Evolutionary conservation across 495 filamentous ascomycete species (phyloP), one percentile per base, ranked within the genome.

Genomic region (Penicillium paradoxum): DNA sequence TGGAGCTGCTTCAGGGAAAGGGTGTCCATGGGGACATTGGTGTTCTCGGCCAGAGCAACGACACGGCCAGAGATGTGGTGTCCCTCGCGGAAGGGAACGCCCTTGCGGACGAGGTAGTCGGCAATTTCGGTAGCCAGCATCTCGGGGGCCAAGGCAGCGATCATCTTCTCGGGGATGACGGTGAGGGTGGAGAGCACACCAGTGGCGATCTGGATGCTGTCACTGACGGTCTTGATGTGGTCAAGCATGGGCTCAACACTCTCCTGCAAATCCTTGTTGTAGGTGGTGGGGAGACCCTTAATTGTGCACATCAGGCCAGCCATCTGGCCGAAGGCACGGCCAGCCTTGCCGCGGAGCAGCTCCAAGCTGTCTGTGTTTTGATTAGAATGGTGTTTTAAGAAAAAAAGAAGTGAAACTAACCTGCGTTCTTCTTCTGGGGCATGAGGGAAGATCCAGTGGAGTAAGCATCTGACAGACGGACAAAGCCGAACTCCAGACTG

Each of bases 221-320:
- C 88, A 41, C 77, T 78, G 44, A 95, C 82, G 9, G 91, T 96
- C 74, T 91, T 90, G 67, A 95, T 80, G 65, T 85, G 84, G 71
- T 96, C 89, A 24, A 97, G 80, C 68, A 97, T 79, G 37, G 88
- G 87, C 75, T 96, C 89, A 55, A 90, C 84, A 53, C 82, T 86
- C 73, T 97, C 92, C 71, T 97, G 92, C 14, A 96, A 75, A 65
- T 96, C 89, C 75, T 96, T 95, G 76, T 97, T 95, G 77, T 96
- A 97, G 6, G 90, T 95, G 21, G 83, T 87, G 2, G 92, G 90
- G 18, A 96, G 78, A 30, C 87, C 87, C 76, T 97, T 97, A 65
- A 89, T 83, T 13, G 85, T 93, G 68, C 80, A 82, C 83, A 90
- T 92, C 59, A 97, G 76, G 30, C 92, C 92, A 7, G 88, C 80